phyloP scores from a whole-genome alignment of 2,329 filamentous ascomycete species.

The Xylaria sp. region DNA sequence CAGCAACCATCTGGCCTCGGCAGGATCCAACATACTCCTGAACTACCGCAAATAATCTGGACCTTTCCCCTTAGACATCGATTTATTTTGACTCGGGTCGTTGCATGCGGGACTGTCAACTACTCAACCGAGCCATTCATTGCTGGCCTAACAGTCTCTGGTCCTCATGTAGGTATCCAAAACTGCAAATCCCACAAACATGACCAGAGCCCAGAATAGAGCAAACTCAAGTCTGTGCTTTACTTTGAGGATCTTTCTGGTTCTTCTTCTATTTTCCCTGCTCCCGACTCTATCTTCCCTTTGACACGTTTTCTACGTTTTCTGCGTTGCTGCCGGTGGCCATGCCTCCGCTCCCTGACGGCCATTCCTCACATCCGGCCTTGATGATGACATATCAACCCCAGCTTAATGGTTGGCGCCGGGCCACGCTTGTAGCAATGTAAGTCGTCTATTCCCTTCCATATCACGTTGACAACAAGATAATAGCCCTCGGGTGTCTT shows the following conservation, averaged over 20 bases:
- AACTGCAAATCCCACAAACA: conserved; percentile 2
- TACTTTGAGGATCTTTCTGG: not conserved
- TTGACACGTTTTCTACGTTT: not conserved
- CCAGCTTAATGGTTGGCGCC: conserved; percentile 41
- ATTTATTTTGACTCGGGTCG: not conserved
- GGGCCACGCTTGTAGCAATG: conserved; percentile 52
- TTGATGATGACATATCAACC: conserved; percentile 39
- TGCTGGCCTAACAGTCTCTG: not conserved
- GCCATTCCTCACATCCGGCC: not conserved
- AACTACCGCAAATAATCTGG: not conserved
- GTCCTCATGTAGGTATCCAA: not conserved
- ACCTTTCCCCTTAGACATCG: not conserved
- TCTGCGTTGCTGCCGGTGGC: conserved; percentile 2
- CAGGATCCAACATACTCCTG: not conserved
- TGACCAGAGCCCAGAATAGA: not conserved
- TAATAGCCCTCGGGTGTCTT: not conserved
- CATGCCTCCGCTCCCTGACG: not conserved
- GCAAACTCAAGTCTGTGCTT: not conserved
- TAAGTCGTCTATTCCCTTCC: conserved; percentile 36
- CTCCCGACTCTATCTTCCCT: not conserved
- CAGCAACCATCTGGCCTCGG: not conserved
- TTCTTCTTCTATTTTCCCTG: not conserved
- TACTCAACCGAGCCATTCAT: not conserved
- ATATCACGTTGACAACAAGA: conserved; percentile 7
- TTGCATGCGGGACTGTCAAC: conserved; percentile 6